Evolutionary conservation across 306 rosid species (phyloP).

Genomic region (Pachyrhizus erosus): DNA sequence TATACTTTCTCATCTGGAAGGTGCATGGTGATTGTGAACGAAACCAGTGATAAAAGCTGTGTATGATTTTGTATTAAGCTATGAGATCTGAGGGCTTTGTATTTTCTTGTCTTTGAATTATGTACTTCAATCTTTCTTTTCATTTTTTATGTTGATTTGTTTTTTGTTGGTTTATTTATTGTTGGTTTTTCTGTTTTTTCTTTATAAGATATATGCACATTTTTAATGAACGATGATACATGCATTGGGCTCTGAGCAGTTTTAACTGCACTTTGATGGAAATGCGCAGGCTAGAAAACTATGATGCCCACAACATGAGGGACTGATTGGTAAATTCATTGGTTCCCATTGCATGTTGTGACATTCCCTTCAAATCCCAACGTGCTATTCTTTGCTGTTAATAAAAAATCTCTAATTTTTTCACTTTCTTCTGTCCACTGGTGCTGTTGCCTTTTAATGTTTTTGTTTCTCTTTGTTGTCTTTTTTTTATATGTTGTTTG

Average conservation of each 20-base stretch:
- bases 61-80: conserved; percentile 39
- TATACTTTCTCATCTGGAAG: background rate
- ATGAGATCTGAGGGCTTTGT: conserved; percentile 51
- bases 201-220: too few species aligned
- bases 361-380: background rate
- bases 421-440: background rate
- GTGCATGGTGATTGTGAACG: conserved; percentile 35
- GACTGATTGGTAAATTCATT: background rate
- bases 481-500: background rate
- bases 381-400: background rate
- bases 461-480: background rate
- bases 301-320: background rate
- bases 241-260: conserved; percentile 53
- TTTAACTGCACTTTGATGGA: conserved; percentile 44
- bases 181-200: background rate
- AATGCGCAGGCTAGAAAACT: conserved; percentile 45
- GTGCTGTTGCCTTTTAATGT: background rate
- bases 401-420: background rate
- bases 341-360: background rate
- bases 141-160: background rate
- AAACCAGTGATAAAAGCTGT: conserved; percentile 17
- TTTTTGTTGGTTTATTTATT: background rate
- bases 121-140: background rate
- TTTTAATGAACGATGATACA: conserved; percentile 34
- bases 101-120: background rate